A percentile compares a stretch with the other conserved stretches of the same genome.
Conservation (phyloP, 495 filamentous ascomycete genomes). For the Aspergillus leporis region DNA sequence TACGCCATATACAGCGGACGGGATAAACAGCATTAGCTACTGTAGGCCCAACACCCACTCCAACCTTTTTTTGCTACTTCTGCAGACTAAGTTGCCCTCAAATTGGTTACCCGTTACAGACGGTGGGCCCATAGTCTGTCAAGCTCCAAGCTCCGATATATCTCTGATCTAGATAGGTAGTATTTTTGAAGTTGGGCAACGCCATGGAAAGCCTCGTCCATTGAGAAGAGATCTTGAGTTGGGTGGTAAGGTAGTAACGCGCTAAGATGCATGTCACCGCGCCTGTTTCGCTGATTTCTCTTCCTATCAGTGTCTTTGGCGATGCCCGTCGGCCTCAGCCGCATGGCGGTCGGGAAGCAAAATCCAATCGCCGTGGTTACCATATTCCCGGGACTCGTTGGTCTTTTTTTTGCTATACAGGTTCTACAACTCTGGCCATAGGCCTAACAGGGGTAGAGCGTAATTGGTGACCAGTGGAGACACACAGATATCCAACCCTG, state of each 20-base stretch:
- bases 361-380: constrained; percentile 13
- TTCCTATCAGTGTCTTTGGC: background rate
- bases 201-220: background rate
- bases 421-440: background rate
- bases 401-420: background rate
- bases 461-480: background rate
- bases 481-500: background rate
- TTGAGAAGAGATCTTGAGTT: background rate
- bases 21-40: background rate
- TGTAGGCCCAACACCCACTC: background rate
- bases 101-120: too few relatives aligned
- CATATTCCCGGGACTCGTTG: constrained; percentile 1
- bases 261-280: background rate
- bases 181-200: background rate
- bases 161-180: background rate
- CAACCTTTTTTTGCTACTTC: too few relatives aligned
- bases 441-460: background rate
- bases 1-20: background rate
- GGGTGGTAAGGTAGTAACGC: background rate
- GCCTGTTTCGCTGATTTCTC: constrained; percentile 4
- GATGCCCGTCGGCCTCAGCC: background rate
- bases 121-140: background rate
- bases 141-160: background rate
- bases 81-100: too few relatives aligned
- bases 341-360: background rate